Evolutionary conservation across 257 asterid genomes (phyloP).

Genomic region (Eustoma russellianum): DNA sequence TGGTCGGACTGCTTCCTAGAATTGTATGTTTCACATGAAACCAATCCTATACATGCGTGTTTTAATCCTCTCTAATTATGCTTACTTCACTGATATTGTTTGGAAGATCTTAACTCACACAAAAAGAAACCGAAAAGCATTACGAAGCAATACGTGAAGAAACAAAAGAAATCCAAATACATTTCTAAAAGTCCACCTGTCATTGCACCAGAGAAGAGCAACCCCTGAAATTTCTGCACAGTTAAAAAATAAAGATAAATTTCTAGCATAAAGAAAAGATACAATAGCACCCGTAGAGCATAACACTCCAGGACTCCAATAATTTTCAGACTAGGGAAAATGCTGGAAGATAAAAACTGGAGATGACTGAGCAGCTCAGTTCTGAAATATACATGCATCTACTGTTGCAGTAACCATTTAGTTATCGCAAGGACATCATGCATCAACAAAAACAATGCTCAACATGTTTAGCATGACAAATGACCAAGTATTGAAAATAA

Average conservation of each 20-base stretch:
- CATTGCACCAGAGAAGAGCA: slow-evolving; percentile 45
- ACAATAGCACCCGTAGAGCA: too few relatives aligned
- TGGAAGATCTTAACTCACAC: background rate
- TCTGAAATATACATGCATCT: background rate
- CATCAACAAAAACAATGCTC: too few relatives aligned
- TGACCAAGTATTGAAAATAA: too few relatives aligned
- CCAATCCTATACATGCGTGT: too few relatives aligned
- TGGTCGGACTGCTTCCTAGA: background rate
- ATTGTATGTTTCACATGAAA: background rate
- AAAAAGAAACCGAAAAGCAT: background rate
- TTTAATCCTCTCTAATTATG: background rate
- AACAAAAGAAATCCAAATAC: background rate
- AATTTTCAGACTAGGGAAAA: too few relatives aligned
- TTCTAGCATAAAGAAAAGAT: too few relatives aligned
- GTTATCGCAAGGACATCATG: too few relatives aligned
- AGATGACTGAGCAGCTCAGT: background rate
- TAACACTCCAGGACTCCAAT: too few relatives aligned
- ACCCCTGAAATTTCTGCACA: slow-evolving; percentile 59
- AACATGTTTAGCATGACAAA: too few relatives aligned
- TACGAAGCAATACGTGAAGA: background rate
- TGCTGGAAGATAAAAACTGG: too few relatives aligned
- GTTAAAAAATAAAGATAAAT: background rate
- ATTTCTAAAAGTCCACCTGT: slow-evolving; percentile 33
- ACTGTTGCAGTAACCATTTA: too few relatives aligned
- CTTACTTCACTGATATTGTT: background rate